Evolutionary conservation across 371 early-diverging fungal genomes (phyloP).

Genomic region (Mycotypha africana): DNA sequence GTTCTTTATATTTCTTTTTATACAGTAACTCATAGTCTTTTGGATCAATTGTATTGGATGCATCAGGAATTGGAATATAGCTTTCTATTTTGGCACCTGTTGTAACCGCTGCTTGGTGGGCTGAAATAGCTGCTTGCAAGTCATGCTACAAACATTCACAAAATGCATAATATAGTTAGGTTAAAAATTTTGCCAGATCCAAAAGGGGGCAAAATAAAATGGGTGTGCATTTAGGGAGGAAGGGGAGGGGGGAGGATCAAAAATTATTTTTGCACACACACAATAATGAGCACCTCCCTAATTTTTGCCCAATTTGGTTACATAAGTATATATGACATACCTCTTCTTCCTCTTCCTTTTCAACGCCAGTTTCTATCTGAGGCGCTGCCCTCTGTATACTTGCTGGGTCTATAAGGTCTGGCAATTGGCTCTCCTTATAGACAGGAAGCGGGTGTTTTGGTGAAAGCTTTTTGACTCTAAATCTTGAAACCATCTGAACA

Average conservation of each 20-base stretch:
- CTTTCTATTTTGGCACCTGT: constrained; percentile 49
- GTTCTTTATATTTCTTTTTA: constrained; percentile 58
- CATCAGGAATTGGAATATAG: constrained; percentile 94
- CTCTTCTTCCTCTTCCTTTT: constrained; percentile 90
- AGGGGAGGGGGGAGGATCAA: neutral
- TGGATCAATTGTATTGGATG: constrained; percentile 52
- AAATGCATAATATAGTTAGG: too few species aligned
- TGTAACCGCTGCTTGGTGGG: constrained; percentile 65
- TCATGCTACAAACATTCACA: constrained; percentile 78
- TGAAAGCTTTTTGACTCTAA: constrained; percentile 63
- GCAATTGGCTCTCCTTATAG: constrained; percentile 52
- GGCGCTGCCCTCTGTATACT: constrained; percentile 58
- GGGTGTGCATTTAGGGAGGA: too few species aligned
- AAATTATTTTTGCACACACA: too few species aligned
- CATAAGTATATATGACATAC: constrained; percentile 14
- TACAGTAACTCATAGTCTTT: constrained; percentile 67
- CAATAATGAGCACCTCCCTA: too few species aligned
- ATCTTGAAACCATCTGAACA: constrained; percentile 51
- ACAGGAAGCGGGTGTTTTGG: constrained; percentile 54
- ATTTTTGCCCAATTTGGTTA: too few species aligned
- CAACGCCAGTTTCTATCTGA: constrained; percentile 82
- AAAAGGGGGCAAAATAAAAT: too few species aligned
- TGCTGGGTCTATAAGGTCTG: constrained; percentile 52
- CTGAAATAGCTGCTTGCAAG: constrained; percentile 89
- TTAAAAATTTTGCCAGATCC: too few species aligned